Percentiles rank a stretch among this genome's conserved stretches.
Conservation (phyloP, 495 filamentous ascomycete species). For the Neurospora tetraspora region DNA sequence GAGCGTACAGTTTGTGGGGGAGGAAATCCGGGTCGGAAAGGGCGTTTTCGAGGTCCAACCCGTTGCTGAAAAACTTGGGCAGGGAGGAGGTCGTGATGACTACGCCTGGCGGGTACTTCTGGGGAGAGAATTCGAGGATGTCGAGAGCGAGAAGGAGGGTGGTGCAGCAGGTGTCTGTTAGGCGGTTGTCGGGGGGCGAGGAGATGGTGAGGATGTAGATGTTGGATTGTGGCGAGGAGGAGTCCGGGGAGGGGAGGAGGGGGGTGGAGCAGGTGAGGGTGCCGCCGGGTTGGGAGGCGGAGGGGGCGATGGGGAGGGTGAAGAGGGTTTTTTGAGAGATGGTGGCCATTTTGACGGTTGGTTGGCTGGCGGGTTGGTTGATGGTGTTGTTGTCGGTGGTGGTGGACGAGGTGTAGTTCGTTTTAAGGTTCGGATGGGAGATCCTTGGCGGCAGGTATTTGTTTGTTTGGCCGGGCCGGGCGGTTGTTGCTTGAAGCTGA, state of each 20-base stretch:
- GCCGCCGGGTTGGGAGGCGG: constrained; percentile 32
- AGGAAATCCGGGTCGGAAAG: too few relatives aligned
- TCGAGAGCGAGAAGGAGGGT: too few relatives aligned
- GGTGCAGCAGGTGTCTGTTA: too few relatives aligned
- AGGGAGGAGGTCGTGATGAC: too few relatives aligned
- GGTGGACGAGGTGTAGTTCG: background rate
- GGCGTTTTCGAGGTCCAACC: too few relatives aligned
- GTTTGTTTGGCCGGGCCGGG: background rate
- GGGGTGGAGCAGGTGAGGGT: constrained; percentile 47
- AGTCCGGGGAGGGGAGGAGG: constrained; percentile 11
- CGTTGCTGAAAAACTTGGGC: too few relatives aligned
- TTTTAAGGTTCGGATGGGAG: background rate
- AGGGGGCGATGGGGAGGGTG: constrained; percentile 29
- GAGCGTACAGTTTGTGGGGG: too few relatives aligned
- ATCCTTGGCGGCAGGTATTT: background rate
- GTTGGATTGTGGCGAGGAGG: constrained; percentile 21
- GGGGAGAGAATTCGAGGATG: too few relatives aligned
- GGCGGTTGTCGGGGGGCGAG: too few relatives aligned
- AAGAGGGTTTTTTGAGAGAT: constrained; percentile 19
- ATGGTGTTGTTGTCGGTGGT: background rate
- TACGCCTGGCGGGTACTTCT: too few relatives aligned
- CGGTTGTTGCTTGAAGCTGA: background rate
- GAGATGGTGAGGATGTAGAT: constrained; percentile 56
- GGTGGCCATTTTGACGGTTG: background rate
- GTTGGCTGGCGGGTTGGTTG: background rate